These are phyloP conservation scores for Solanum sejunctum DNA, from an alignment of 257 asterid genomes.

Conservation along the genomic window DNA sequence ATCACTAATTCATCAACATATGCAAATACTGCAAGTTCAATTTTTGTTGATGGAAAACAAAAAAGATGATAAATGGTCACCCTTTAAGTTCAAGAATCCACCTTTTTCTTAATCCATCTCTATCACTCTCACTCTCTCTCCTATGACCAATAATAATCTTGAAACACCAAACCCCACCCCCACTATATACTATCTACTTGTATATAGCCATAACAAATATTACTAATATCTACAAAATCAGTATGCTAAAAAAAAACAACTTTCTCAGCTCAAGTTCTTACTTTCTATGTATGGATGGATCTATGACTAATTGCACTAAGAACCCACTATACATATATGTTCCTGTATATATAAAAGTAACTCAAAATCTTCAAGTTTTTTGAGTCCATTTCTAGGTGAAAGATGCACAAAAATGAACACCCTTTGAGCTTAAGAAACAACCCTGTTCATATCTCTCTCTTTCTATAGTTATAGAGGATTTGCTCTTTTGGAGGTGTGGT, in stretches of 20 bases:
- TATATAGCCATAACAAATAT: background rate
- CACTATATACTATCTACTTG: background rate
- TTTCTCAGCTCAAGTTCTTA: background rate
- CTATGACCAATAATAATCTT: background rate
- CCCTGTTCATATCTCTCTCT: background rate
- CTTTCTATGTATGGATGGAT: background rate
- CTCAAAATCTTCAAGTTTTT: background rate
- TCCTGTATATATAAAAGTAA: background rate
- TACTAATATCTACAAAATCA: background rate
- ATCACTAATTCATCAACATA: background rate
- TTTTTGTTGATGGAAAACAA: background rate
- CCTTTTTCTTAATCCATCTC: background rate
- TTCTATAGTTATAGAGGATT: background rate
- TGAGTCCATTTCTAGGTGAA: background rate
- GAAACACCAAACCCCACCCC: background rate
- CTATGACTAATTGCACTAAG: background rate
- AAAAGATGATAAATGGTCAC: background rate
- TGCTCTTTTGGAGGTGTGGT: background rate
- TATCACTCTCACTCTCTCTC: background rate
- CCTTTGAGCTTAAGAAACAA: background rate
- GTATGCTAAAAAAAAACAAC: background rate
- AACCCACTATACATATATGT: background rate
- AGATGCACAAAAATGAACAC: background rate
- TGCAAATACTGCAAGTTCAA: background rate
- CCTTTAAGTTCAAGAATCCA: background rate